These are phyloP conservation scores for Colletotrichum sp. DNA, from an alignment of 2,329 filamentous ascomycete species.

Conservation along the genomic window DNA sequence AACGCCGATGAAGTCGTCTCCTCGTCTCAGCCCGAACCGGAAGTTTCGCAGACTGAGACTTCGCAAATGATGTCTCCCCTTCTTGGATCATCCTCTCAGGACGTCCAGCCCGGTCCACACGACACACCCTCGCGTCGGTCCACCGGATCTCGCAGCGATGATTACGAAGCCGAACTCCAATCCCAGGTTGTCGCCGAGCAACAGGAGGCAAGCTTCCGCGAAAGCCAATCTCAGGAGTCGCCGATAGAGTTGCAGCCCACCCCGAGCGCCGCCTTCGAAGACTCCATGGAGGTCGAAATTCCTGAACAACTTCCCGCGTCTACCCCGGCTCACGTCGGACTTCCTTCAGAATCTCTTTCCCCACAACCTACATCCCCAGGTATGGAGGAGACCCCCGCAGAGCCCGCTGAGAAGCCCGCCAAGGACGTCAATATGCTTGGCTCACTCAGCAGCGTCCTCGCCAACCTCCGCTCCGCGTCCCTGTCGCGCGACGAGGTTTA, in stretches of 20 bases:
- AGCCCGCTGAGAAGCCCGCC: conserved; percentile 34
- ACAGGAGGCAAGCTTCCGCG: conserved; percentile 37
- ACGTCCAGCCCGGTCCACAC: background rate
- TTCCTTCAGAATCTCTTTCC: background rate
- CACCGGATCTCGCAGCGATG: conserved; percentile 3
- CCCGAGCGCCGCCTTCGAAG: conserved; percentile 12
- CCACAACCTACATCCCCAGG: background rate
- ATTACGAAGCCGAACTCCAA: conserved; percentile 46
- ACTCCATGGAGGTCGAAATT: conserved; percentile 24
- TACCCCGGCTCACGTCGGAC: background rate
- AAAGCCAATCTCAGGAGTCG: conserved; percentile 29
- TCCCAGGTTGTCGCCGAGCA: conserved; percentile 47
- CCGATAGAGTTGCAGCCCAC: conserved; percentile 18
- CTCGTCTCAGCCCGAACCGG: background rate
- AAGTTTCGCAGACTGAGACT: background rate
- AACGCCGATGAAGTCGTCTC: background rate
- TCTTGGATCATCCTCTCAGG: background rate
- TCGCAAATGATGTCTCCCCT: background rate
- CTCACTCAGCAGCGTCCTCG: conserved; percentile 60
- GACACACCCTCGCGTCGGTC: conserved; percentile 10
- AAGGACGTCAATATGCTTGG: conserved; percentile 53
- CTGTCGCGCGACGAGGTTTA: conserved; percentile 71
- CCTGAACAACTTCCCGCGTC: background rate
- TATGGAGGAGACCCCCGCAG: background rate
- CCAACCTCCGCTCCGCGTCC: conserved; percentile 61